Evolutionary conservation across 2,329 filamentous ascomycete genomes (phyloP).

Genomic region (Hypoxylon sp.): DNA sequence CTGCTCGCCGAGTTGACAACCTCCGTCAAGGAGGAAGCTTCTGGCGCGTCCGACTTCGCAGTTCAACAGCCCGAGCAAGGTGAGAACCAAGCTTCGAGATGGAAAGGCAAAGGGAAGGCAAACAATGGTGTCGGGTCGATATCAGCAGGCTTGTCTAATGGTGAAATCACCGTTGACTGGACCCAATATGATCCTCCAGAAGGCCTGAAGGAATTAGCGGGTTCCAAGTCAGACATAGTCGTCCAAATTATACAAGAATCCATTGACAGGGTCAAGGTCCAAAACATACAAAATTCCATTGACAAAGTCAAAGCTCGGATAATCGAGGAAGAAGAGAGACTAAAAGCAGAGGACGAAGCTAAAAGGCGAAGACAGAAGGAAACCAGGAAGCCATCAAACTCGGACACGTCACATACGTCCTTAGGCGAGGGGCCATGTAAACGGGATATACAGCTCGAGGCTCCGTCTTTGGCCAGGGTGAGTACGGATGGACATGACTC

Average conservation of each 20-base stretch:
- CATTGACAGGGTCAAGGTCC: constrained; percentile 58
- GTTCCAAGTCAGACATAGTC: constrained; percentile 58
- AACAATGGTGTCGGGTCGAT: background rate
- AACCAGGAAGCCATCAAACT: constrained; percentile 19
- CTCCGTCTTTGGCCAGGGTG: background rate
- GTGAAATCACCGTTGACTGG: constrained; percentile 58
- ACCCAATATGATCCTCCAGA: constrained; percentile 61
- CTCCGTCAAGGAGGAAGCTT: constrained; percentile 39
- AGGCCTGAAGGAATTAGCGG: constrained; percentile 56
- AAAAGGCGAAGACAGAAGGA: constrained; percentile 32
- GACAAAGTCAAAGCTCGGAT: constrained; percentile 59
- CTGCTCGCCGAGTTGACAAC: constrained; percentile 21
- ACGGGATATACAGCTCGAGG: background rate
- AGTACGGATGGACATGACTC: constrained; percentile 22
- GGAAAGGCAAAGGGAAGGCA: constrained; percentile 47
- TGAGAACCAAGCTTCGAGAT: constrained; percentile 25
- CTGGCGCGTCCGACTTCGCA: constrained; percentile 9
- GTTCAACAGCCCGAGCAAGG: constrained; percentile 23
- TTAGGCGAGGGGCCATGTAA: constrained; percentile 10
- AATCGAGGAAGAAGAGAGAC: constrained; percentile 52
- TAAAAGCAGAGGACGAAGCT: constrained; percentile 49
- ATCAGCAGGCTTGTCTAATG: constrained; percentile 40
- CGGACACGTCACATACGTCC: constrained; percentile 11
- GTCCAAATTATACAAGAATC: constrained; percentile 59
- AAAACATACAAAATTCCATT: constrained; percentile 61